Evolutionary conservation across 305 asterid genomes (phyloP), one percentile per base, ranked within the genome.

Genomic region (Galium porrigens): DNA sequence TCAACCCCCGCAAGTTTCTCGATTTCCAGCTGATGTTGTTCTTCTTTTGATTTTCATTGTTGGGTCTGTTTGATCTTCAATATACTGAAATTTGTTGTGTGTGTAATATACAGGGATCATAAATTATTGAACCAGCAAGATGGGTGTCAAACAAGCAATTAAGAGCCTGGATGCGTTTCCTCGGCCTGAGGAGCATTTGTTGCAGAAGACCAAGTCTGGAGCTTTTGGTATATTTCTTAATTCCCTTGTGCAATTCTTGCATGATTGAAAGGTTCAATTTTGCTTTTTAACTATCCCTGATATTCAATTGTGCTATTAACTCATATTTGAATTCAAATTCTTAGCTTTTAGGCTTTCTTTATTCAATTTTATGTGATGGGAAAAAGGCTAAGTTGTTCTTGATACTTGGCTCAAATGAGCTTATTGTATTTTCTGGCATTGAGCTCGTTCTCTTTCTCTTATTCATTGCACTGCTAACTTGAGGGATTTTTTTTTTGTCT

Each of bases 151-250:
- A 81, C 95, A 85, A 80, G 82, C 82, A 4, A 70, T 92, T 55
- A 85, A 67, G 73, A 84, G 80, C 72, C 75, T 92, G 72, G 95
- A 92, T 74, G 98, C 98, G 20, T 92, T 92, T 75, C 98, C 98
- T 1, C 94, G 96, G 20, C 87, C 98, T 4, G 98, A 92, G 66
- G 98, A 89, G 49, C 98, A 92, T 73, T 80, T 92, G 82, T 75
- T 92, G 76, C 92, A 73, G 82, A 85, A 89, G 79, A 92, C 98
- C 29, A 86, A 86, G 81, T 84, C 95, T 18, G 98, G 98, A 64
- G 98, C 98, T 73, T 68, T 89, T 55, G 98, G 98, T 92, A 82
- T 89, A 79, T 63, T 36, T 66, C 36, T 8, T 30, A 22, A 32
- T 48, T 48, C 46, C 10, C 9, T 36, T 10, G 60, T n/a, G 49